Evolutionary conservation across 768 basidiomycete species (phyloP).

Genomic region (Mycena venus): DNA sequence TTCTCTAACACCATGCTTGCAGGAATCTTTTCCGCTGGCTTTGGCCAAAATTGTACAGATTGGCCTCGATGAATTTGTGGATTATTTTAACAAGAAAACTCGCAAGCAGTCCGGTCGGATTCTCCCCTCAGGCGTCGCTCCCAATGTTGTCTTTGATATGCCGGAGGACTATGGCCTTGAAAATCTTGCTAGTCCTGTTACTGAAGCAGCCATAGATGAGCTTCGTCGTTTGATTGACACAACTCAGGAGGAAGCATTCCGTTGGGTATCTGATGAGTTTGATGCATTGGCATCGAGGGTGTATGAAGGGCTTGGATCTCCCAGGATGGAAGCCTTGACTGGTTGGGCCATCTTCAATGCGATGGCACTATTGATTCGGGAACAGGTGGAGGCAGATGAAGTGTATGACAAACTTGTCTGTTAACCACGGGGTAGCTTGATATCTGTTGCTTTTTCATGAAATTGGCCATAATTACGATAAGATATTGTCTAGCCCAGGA

Average conservation of each 20-base stretch:
- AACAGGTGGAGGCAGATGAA: background rate
- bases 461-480: too few species aligned
- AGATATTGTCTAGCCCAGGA: too few species aligned
- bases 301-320: background rate
- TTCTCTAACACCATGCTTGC: background rate
- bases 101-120: slow-evolving; percentile 3
- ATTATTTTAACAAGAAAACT: slow-evolving; percentile 26
- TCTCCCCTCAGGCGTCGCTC: slow-evolving; percentile 25
- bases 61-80: slow-evolving; percentile 13
- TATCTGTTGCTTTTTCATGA: too few species aligned
- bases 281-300: slow-evolving; percentile 32
- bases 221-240: slow-evolving; percentile 10
- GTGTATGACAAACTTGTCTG: background rate
- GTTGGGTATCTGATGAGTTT: slow-evolving; percentile 23
- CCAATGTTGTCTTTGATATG: slow-evolving; percentile 20
- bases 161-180: slow-evolving; percentile 11
- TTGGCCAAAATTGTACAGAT: slow-evolving; percentile 22
- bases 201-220: slow-evolving; percentile 8
- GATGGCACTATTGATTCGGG: background rate
- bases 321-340: background rate
- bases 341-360: background rate
- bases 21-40: slow-evolving; percentile 26
- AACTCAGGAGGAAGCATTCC: background rate
- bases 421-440: too few species aligned
- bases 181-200: slow-evolving; percentile 12